phyloP scores from a whole-genome alignment of 148 eudicot species.

The Amaranthus cruentus region DNA sequence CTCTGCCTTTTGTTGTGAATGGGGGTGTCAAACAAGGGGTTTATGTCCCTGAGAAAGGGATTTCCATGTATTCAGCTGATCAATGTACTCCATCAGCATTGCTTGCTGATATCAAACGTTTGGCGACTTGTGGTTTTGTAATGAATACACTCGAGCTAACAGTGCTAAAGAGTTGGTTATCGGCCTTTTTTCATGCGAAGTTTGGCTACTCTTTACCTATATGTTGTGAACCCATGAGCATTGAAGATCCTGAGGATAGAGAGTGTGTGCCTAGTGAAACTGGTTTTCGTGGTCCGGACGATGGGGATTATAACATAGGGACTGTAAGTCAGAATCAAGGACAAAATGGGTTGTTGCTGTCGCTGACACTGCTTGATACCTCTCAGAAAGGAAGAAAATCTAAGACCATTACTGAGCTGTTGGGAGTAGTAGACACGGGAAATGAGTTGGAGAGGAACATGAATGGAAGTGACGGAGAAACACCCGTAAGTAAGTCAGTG shows the following conservation, averaged over 20 bases:
- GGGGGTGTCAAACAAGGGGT: conserved; percentile 61
- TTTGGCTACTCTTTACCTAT: conserved; percentile 33
- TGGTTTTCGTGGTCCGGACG: conserved; percentile 31
- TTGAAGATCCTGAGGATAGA: conserved; percentile 47
- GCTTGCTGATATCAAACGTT: conserved; percentile 27
- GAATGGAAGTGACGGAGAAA: too few relatives aligned
- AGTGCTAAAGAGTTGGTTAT: conserved; percentile 41
- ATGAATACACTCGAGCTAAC: conserved; percentile 38
- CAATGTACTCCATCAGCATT: conserved; percentile 33
- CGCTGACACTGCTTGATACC: conserved; percentile 19
- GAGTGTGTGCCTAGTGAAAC: conserved; percentile 22
- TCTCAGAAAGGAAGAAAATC: conserved; percentile 41
- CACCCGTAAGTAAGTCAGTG: conserved; percentile 7
- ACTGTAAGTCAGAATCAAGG: not conserved
- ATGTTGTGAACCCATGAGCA: conserved; percentile 30
- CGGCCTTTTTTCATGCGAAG: conserved; percentile 41
- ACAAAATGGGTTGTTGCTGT: not conserved
- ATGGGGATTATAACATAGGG: conserved; percentile 25
- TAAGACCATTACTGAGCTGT: conserved; percentile 52
- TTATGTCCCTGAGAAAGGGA: conserved; percentile 35
- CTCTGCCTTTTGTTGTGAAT: conserved; percentile 35
- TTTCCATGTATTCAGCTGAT: conserved; percentile 27
- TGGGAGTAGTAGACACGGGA: conserved; percentile 22
- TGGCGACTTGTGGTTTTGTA: conserved; percentile 24
- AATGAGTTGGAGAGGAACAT: too few relatives aligned